These are phyloP conservation scores for Penicillium atrosanguineum DNA, from an alignment of 495 filamentous ascomycete genomes.

Conservation along the genomic window DNA sequence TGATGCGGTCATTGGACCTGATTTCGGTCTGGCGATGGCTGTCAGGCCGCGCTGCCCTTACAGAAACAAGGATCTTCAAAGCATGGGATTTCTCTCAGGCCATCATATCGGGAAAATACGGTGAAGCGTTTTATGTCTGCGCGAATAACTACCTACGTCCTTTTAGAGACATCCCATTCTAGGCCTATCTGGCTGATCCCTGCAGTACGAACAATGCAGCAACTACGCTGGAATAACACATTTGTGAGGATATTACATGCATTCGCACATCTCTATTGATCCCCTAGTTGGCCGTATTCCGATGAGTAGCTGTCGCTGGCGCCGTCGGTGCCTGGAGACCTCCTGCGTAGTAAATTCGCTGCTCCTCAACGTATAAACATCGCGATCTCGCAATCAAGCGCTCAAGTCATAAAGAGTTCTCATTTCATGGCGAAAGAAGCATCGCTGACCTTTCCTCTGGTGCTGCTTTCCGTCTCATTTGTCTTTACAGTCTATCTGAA, in stretches of 20 bases:
- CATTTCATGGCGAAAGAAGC: no score
- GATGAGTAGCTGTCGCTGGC: neutral
- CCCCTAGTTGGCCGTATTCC: neutral
- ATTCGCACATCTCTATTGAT: neutral
- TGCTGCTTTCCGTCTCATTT: no score
- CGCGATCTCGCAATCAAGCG: no score
- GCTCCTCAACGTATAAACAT: neutral
- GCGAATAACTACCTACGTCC: no score
- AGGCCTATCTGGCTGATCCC: no score
- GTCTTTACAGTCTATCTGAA: no score
- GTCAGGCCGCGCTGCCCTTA: neutral
- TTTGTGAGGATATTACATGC: neutral
- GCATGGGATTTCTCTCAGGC: no score
- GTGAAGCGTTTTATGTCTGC: neutral
- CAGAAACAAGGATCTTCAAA: neutral
- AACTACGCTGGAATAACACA: neutral
- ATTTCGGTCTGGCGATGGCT: conserved; percentile 6
- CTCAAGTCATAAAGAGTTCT: no score
- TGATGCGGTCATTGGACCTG: conserved; percentile 20
- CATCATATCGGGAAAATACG: neutral
- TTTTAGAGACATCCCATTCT: no score
- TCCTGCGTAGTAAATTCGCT: neutral
- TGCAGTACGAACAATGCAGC: neutral
- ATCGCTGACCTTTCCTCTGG: no score
- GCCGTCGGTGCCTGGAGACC: no score